These are phyloP conservation scores for Talaromyces nanjingensis DNA, from an alignment of 495 filamentous ascomycete genomes.

Conservation along the genomic window DNA sequence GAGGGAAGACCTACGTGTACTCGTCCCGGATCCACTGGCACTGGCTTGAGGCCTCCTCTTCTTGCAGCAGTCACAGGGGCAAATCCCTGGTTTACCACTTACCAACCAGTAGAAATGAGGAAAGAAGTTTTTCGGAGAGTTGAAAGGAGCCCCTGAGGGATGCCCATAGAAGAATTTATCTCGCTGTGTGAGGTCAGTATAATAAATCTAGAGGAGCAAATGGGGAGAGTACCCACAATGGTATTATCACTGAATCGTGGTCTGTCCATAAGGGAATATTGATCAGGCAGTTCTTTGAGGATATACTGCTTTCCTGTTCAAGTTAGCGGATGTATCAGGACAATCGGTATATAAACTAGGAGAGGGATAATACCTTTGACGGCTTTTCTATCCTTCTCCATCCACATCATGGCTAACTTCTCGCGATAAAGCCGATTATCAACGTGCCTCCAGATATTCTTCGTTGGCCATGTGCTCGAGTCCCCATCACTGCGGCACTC, in stretches of 20 bases:
- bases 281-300: conserved; percentile 47
- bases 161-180: conserved; percentile 52
- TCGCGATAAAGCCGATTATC: conserved; percentile 20
- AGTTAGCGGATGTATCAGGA: background rate
- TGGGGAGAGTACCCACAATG: conserved; percentile 23
- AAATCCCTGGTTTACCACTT: conserved; percentile 30
- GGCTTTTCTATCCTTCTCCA: conserved; percentile 23
- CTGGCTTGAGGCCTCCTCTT: conserved; percentile 1
- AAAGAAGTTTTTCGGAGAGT: conserved; percentile 47
- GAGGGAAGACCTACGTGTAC: conserved; percentile 7
- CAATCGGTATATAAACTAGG: background rate
- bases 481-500: conserved; percentile 30
- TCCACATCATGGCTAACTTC: conserved; percentile 32
- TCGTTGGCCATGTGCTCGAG: conserved; percentile 24
- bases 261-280: conserved; percentile 44
- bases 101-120: conserved; percentile 53
- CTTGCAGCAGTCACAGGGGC: conserved; percentile 32
- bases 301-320: conserved; percentile 38
- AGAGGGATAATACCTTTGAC: conserved; percentile 21
- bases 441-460: conserved; percentile 14
- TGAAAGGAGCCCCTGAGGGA: conserved; percentile 40
- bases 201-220: background rate
- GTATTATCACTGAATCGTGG: conserved; percentile 19
- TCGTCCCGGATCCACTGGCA: conserved; percentile 10
- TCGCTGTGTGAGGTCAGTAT: conserved; percentile 21